Base-by-base conservation (phyloP, 148 eudicot species). In the Fagopyrum homotropicum region DNA sequence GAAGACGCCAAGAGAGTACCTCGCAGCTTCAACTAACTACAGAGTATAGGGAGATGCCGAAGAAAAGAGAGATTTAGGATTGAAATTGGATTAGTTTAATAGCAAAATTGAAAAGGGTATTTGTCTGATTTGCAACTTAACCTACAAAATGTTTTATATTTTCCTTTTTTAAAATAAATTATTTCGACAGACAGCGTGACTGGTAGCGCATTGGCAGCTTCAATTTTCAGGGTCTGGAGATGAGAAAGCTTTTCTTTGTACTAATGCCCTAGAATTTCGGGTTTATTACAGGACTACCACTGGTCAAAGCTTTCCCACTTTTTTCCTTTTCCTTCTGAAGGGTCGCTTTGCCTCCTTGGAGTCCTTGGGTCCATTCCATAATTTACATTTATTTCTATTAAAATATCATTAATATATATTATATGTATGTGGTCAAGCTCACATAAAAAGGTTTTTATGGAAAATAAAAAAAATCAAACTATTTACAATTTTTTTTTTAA, bases 81-180 rank as follows among this genome's bases (percentile, higher is more conserved):
- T 66, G 71, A 66, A 60, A 35, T 4, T 15, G 47, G 71, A 66
- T 66, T 66, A 66, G 71, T 66, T 66, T 35, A 66, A 66, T 40
- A 4, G 71, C 17, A 66, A 66, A 49, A 35, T 40, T 45, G 46
- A 66, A 35, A 40, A 66, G 71, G 46, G 71, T 7, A 66, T 66
- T 66, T 66, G 71, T 66, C 71, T 66, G 71, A 35, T 66, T 66
- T 15, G 71, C 47, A 66, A 64, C 46, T 14, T 5, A 66, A 43
- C 22, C 4, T 35, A 63, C 45, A 35, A 63, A 66, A 14, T 14
- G 35, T 6, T 66, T 15, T 66, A 63, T 6, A 16, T 56, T 15
- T 56, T n/a, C 16, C 7, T 16, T 56, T 56, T 56, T 56, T 8
- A 19, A 15, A 6, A 35, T 4, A 43, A 43, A 66, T 40, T 66